Evolutionary conservation across 139 green algal genomes (phyloP).

Genomic region (Marvania coccoides): DNA sequence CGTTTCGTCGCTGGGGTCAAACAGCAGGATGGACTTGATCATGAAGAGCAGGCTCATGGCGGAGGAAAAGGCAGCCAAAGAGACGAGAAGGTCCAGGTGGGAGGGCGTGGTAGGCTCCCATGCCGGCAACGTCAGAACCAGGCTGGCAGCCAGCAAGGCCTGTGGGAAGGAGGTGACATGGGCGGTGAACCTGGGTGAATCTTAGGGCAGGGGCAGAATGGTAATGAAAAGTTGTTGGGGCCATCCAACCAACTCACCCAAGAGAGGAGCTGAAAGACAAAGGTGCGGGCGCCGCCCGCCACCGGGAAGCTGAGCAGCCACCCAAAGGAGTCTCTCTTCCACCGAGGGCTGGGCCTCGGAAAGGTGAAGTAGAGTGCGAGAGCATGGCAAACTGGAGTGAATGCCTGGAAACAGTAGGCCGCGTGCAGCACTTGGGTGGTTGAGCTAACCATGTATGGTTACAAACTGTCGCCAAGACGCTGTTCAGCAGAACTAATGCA

Average conservation of each 20-base stretch:
- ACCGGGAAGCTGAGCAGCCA: slow-evolving; percentile 24
- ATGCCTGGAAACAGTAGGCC: background rate
- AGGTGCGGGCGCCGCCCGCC: slow-evolving; percentile 26
- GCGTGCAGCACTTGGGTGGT: background rate
- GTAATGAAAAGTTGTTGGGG: no score
- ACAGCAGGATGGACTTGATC: slow-evolving; percentile 39
- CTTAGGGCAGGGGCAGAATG: no score
- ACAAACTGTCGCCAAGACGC: no score
- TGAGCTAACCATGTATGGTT: no score
- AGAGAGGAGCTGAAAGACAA: slow-evolving; percentile 40
- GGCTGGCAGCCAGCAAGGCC: background rate
- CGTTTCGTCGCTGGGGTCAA: slow-evolving; percentile 22
- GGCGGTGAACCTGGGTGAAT: no score
- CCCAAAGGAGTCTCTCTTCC: background rate
- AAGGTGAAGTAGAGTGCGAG: background rate
- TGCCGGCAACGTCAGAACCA: background rate
- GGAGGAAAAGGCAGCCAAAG: slow-evolving; percentile 20
- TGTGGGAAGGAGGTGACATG: background rate
- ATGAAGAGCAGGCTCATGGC: slow-evolving; percentile 43
- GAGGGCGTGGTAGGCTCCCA: background rate
- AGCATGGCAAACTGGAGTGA: background rate
- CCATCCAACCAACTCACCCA: slow-evolving; percentile 16
- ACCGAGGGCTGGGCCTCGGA: background rate
- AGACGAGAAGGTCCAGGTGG: slow-evolving; percentile 22
- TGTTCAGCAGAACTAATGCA: no score